Evolutionary conservation across 1,284 basidiomycete genomes (phyloP), one percentile per base, ranked within the genome.

Genomic region (Trichosporon inkin): DNA sequence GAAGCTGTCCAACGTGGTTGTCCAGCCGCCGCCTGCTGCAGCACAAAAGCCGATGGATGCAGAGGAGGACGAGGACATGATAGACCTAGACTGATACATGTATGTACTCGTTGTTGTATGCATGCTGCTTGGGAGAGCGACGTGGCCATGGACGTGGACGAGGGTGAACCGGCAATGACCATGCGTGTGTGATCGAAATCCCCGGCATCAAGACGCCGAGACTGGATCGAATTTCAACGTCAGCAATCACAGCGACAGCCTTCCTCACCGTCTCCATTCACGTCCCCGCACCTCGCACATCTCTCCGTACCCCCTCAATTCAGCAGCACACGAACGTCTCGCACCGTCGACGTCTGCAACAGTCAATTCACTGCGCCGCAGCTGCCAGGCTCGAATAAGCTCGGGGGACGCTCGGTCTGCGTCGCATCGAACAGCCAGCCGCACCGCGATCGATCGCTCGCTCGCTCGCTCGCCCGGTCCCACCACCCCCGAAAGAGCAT

Each of bases 31-130:
- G 16, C 11, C 49, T 6, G 13, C 35, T 16, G 35, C 7, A 0
- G 41, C 24, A 11, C 32, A 38, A 2, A 13, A 40, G 28, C 20
- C 28, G 10, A 32, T 19, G 10, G 17, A 20, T 10, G 57, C 56
- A 8, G 53, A 57, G 1, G 64, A 56, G 0, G 65, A 63, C 8
- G 65, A 67, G 20, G 58, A 36, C 13, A 68, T 68, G 69, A 62
- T 71, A 13, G 69, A 71, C 59, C 61, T 71, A 14, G 68, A 70
- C 53, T 49, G n/a, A 32, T 16, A 7, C 24, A 32, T 49, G 44
- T 49, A 28, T 49, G 44, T 66, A 61, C 32, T 14, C 4, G 28
- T 4, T 53, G 41, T 24, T 57, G 57, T 49, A 59, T 56, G 37
- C 36, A 47, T 60, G 28, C 51, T 38, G 40, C n/a, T 38, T 49